Percentiles rank a stretch among this genome's conserved stretches.
Conservation (phyloP, 345 rosid species). For the Laguncularia racemosa region DNA sequence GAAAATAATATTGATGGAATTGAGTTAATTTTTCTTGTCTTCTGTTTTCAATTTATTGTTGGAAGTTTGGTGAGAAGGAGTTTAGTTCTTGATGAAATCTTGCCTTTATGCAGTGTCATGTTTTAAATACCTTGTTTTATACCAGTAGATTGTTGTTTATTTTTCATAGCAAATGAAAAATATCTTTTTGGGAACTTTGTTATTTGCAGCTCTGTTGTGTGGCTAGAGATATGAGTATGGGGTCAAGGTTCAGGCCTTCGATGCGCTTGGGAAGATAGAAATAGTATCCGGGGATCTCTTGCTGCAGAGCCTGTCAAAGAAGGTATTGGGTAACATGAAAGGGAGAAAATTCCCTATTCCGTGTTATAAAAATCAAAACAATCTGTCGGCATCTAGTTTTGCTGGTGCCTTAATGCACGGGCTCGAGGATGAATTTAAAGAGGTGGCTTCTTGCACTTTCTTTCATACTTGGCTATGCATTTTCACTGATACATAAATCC, state of each 20-base stretch:
- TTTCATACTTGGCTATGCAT: not conserved
- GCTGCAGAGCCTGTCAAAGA: slow-evolving; percentile 71
- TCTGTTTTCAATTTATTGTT: no score
- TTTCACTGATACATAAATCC: not conserved
- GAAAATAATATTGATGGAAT: no score
- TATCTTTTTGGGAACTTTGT: not conserved
- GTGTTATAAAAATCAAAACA: slow-evolving; percentile 15
- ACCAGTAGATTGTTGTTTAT: no score
- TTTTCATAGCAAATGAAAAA: no score
- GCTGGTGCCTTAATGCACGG: slow-evolving; percentile 92
- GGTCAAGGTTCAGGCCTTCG: slow-evolving; percentile 68
- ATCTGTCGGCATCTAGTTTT: slow-evolving; percentile 32
- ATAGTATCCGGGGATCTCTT: slow-evolving; percentile 58
- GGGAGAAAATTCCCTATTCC: slow-evolving; percentile 32
- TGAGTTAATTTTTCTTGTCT: no score
- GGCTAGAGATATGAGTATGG: slow-evolving; percentile 80
- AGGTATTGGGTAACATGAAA: slow-evolving; percentile 38
- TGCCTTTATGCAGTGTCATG: no score
- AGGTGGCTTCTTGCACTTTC: slow-evolving; percentile 40
- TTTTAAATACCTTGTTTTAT: no score
- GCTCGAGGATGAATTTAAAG: slow-evolving; percentile 82
- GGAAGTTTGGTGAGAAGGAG: no score
- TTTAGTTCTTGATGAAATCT: no score
- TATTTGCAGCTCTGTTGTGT: slow-evolving; percentile 58
- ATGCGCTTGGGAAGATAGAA: slow-evolving; percentile 53